These are phyloP conservation scores for Phellopilus nigrolimitatus DNA, from an alignment of 1,284 basidiomycete genomes.

Conservation along the genomic window DNA sequence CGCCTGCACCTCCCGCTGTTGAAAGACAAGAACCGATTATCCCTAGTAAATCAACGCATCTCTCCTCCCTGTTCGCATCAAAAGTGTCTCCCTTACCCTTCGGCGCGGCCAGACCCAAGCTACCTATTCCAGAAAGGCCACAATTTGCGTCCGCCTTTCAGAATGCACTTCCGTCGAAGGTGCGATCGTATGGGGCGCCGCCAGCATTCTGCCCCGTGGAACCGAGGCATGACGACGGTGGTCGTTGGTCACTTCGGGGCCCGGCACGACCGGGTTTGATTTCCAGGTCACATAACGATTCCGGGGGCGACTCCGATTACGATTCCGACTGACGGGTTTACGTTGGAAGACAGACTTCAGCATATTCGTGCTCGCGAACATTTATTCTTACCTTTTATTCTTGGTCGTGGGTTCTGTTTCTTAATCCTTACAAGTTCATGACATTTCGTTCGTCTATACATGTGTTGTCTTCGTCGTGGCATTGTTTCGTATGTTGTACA, in stretches of 20 bases:
- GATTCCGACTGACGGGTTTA: not conserved
- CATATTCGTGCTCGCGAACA: not conserved
- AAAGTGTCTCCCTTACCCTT: not conserved
- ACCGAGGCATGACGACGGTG: not conserved
- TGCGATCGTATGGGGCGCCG: not conserved
- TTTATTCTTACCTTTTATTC: not conserved
- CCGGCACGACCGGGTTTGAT: not conserved
- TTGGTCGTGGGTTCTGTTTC: too few relatives aligned
- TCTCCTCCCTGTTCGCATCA: not conserved
- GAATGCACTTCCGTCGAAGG: constrained; percentile 6
- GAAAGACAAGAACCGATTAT: too few relatives aligned
- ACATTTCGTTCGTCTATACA: too few relatives aligned
- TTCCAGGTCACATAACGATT: not conserved
- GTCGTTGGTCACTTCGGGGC: not conserved
- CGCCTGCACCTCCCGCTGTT: too few relatives aligned
- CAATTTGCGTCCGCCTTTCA: not conserved
- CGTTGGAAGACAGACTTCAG: too few relatives aligned
- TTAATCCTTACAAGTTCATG: too few relatives aligned
- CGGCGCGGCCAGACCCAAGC: not conserved
- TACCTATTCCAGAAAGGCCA: not conserved
- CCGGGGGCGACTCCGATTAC: not conserved
- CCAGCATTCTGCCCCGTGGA: not conserved
- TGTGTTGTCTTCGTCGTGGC: too few relatives aligned
- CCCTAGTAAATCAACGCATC: not conserved
- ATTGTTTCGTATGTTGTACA: too few relatives aligned